phyloP scores from a whole-genome alignment of 768 basidiomycete species.

The Podaxis carcinomalis region DNA sequence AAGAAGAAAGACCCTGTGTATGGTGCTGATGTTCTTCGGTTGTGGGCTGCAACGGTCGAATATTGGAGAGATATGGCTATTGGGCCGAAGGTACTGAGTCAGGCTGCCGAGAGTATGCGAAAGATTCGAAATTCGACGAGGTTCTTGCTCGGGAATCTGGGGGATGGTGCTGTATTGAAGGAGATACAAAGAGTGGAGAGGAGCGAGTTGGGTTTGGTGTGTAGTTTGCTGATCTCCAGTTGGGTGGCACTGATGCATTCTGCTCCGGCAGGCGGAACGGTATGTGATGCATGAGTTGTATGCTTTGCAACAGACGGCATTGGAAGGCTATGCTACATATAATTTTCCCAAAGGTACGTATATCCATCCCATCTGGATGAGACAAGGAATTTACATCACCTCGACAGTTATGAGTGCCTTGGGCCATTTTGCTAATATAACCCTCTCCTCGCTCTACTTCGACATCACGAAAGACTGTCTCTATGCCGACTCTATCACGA shows the following conservation, averaged over 20 bases:
- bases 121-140: constrained; percentile 85
- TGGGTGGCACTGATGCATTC: not conserved
- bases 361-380: not conserved
- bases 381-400: not conserved
- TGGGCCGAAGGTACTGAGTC: constrained; percentile 70
- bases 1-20: constrained; percentile 71
- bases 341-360: constrained; percentile 77
- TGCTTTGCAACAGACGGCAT: constrained; percentile 60
- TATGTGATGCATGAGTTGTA: constrained; percentile 86
- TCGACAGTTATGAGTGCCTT: constrained; percentile 64
- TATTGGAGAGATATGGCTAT: constrained; percentile 88
- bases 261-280: constrained; percentile 60
- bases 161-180: constrained; percentile 27
- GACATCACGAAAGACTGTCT: constrained; percentile 88
- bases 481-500: constrained; percentile 61
- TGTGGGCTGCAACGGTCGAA: constrained; percentile 92
- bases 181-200: constrained; percentile 32
- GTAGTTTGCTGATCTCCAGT: constrained; percentile 19
- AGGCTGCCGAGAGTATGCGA: constrained; percentile 70
- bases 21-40: constrained; percentile 80
- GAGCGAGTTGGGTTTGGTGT: constrained; percentile 60
- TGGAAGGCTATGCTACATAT: constrained; percentile 66
- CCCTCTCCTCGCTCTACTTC: constrained; percentile 88
- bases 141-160: constrained; percentile 82
- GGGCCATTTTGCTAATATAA: constrained; percentile 75